Evolutionary conservation across 352 stramenopile species (phyloP).

Genomic region (Phytopythium boreale): DNA sequence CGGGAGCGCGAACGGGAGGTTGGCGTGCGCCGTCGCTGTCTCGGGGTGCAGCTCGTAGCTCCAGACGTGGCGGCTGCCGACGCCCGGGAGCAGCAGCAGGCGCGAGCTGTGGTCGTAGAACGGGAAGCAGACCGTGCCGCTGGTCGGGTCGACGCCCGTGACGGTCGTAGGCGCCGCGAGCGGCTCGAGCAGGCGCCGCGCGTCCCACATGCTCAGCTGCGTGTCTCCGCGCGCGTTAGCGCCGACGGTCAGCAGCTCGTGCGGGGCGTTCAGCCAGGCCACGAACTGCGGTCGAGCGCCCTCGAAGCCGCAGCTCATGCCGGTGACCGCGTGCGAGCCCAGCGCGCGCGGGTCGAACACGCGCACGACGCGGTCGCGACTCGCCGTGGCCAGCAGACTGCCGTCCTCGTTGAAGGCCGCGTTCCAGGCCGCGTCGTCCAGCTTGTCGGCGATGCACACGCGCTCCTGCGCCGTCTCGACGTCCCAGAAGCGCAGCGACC

Average conservation of each 20-base stretch:
- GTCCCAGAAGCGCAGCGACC: conserved; percentile 77
- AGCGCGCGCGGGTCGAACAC: conserved; percentile 65
- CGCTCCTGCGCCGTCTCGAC: conserved; percentile 48
- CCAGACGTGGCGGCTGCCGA: conserved; percentile 66
- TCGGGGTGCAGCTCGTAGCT: conserved; percentile 65
- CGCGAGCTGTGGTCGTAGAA: conserved; percentile 68
- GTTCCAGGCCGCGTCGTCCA: conserved; percentile 78
- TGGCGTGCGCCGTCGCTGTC: conserved; percentile 40
- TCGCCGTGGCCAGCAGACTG: conserved; percentile 58
- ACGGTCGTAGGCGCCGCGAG: conserved; percentile 32
- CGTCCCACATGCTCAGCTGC: conserved; percentile 73
- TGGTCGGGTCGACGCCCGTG: conserved; percentile 27
- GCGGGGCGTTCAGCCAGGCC: conserved; percentile 37
- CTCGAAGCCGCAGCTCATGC: conserved; percentile 71
- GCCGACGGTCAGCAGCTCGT: conserved; percentile 49
- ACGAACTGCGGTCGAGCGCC: conserved; percentile 71
- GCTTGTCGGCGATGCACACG: conserved; percentile 38
- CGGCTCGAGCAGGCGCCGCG: conserved; percentile 65
- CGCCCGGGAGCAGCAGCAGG: conserved; percentile 64
- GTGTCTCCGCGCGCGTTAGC: conserved; percentile 61
- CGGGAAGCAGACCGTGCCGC: conserved; percentile 46
- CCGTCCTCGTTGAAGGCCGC: conserved; percentile 68
- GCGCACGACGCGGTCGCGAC: conserved; percentile 64
- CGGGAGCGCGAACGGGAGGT: conserved; percentile 56
- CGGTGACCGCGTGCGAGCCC: conserved; percentile 38